Evolutionary conservation across 2,329 filamentous ascomycete species (phyloP).

Genomic region (Mycosphaerelloides madeirae): DNA sequence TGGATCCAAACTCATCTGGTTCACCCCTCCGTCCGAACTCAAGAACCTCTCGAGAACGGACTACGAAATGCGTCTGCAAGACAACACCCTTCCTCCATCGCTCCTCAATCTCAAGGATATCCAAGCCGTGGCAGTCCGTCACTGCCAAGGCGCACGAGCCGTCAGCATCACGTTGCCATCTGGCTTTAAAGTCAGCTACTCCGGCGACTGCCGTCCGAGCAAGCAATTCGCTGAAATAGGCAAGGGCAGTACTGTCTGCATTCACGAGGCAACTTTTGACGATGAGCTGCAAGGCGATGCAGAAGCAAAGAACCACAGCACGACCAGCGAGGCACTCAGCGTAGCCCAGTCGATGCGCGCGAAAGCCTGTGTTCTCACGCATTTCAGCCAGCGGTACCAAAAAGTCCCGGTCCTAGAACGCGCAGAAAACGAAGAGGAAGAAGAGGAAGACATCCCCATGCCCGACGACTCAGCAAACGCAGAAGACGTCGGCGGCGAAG

Average conservation of each 20-base stretch:
- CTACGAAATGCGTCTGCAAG: conserved; percentile 19
- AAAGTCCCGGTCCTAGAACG: conserved; percentile 58
- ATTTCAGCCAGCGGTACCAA: conserved; percentile 92
- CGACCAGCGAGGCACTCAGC: conserved; percentile 76
- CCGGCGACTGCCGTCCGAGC: conserved; percentile 85
- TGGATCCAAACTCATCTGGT: conserved; percentile 32
- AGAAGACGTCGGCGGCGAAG: conserved; percentile 26
- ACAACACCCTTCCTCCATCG: conserved; percentile 26
- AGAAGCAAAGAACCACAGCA: conserved; percentile 81
- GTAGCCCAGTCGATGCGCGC: conserved; percentile 76
- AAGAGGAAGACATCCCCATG: conserved; percentile 10
- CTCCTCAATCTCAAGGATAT: conserved; percentile 62
- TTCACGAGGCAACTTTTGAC: conserved; percentile 96
- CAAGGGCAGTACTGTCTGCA: conserved; percentile 69
- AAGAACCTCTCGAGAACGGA: conserved; percentile 11
- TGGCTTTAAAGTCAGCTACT: conserved; percentile 84
- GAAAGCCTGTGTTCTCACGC: conserved; percentile 75
- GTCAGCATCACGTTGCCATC: conserved; percentile 72
- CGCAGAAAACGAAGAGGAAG: conserved; percentile 28
- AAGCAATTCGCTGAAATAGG: conserved; percentile 65
- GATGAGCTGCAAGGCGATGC: conserved; percentile 77
- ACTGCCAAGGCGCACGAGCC: conserved; percentile 76
- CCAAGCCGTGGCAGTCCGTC: conserved; percentile 63
- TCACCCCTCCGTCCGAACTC: conserved; percentile 25
- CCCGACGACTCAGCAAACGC: conserved; percentile 10